Base-by-base conservation (phyloP, 116 monocot genomes). In the Cymodocea nodosa region DNA sequence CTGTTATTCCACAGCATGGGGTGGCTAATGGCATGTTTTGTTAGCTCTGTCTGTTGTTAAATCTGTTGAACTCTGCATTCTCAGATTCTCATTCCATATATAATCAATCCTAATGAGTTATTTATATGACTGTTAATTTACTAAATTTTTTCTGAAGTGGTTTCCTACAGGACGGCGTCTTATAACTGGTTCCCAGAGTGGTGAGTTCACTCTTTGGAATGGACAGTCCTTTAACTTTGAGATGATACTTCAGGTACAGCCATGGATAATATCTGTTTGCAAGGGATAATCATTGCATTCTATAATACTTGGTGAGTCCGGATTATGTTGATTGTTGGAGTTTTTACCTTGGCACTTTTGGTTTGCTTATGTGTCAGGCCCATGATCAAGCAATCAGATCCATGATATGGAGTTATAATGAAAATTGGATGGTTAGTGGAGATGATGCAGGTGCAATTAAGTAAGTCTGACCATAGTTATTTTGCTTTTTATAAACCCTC, bases 151-250 rank as follows among this genome's bases (percentile, higher is more conserved):
- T 44, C 63, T 74, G 70, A 44, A 98, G 98, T 98, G 98, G 98
- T 88, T 91, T 17, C 98, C 98, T 36, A 89, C 92, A 53, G 98
- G 98, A 23, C 77, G 98, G 23, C 88, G 98, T 64, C 88, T 98
- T 37, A 98, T 98, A 23, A 98, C 98, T 30, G 98, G 98, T 12
- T 91, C 98, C 35, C 91, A 91, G 51, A 98, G 98, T 77, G 98
- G 98, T 62, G 98, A 98, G 77, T 98, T 98, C 55, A 98, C 98
- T 71, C 85, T 98, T 37, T 98, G 98, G 98, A 98, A 98, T 82
- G 98, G 98, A 1, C 98, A 98, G 65, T 91, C 98, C 70, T 98
- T 98, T 74, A 91, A 98, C 54, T 98, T 98, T 84, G 98, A 98
- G 69, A 98, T 98, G 98, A 98, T 98, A 65, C 91, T 98, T 80